Conservation (phyloP, 78 protist species). For the Chrysochromulina parva region DNA sequence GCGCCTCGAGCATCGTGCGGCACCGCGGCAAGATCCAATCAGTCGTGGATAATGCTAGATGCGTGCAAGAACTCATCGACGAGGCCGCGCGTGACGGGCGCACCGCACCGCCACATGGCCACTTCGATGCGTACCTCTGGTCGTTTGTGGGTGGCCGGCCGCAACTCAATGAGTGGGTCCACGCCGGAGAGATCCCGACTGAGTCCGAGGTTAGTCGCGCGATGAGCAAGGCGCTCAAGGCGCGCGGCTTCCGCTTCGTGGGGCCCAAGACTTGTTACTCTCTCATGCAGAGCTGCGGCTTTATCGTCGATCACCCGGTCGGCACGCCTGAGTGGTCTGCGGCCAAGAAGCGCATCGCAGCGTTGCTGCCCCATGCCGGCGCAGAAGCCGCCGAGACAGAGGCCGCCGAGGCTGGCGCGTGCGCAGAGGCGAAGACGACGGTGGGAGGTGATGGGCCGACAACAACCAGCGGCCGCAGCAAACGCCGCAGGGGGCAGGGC, state of each 20-base stretch:
- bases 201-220: neutral
- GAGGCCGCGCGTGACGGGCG: neutral
- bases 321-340: no score
- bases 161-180: neutral
- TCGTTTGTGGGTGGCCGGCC: neutral
- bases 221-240: neutral
- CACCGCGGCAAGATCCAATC: neutral
- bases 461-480: no score
- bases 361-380: no score
- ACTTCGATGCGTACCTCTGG: neutral
- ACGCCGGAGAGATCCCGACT: neutral
- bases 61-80: neutral
- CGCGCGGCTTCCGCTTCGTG: conserved; percentile 14
- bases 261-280: neutral
- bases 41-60: neutral
- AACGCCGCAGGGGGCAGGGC: no score
- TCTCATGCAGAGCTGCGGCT: neutral
- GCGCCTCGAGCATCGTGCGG: neutral
- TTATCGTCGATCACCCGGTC: no score
- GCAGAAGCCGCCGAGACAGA: no score
- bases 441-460: no score
- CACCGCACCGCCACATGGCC: neutral
- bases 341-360: no score
- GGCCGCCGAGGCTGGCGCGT: no score
- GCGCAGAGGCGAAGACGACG: no score